Conservation (phyloP, 495 filamentous ascomycete genomes). For the Hypoxylon cercidicola region DNA sequence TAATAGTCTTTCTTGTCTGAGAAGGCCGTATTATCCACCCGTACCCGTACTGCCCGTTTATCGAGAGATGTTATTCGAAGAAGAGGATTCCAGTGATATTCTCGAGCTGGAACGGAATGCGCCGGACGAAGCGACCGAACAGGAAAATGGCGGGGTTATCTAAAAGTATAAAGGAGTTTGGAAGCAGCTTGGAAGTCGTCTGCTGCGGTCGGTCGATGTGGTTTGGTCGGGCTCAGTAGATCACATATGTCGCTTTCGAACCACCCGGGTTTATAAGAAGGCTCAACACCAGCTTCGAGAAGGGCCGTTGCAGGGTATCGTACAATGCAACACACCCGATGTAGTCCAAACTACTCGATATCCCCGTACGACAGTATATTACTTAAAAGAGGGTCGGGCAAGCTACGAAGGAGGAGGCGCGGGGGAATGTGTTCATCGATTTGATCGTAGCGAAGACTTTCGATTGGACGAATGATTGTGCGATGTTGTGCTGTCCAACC, state of each 20-base stretch:
- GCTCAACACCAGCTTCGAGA: conserved; percentile 24
- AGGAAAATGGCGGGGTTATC: conserved; percentile 4
- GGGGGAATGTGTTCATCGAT: conserved; percentile 24
- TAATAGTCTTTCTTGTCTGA: conserved; percentile 1
- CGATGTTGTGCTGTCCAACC: conserved; percentile 38
- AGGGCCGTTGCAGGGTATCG: conserved; percentile 23
- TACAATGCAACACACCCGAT: conserved; percentile 33
- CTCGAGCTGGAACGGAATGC: not conserved
- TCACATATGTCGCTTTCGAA: conserved; percentile 20
- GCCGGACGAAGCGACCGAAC: conserved; percentile 1
- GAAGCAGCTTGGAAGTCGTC: not conserved
- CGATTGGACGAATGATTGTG: conserved; percentile 25
- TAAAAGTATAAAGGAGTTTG: not conserved
- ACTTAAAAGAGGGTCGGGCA: conserved; percentile 19
- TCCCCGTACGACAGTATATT: conserved; percentile 21
- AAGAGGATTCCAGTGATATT: not conserved
- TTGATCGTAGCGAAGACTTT: conserved; percentile 25
- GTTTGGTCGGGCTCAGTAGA: conserved; percentile 7
- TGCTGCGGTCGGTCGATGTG: conserved; percentile 13
- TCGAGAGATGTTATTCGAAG: conserved; percentile 6
- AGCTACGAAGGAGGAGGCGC: conserved; percentile 23
- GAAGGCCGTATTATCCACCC: not conserved
- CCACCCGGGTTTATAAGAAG: conserved; percentile 15
- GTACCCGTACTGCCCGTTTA: conserved; percentile 8
- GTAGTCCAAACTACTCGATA: conserved; percentile 9